These are phyloP conservation scores for Calonectria pauciramosa DNA, from an alignment of 2,329 filamentous ascomycete genomes.

Conservation along the genomic window DNA sequence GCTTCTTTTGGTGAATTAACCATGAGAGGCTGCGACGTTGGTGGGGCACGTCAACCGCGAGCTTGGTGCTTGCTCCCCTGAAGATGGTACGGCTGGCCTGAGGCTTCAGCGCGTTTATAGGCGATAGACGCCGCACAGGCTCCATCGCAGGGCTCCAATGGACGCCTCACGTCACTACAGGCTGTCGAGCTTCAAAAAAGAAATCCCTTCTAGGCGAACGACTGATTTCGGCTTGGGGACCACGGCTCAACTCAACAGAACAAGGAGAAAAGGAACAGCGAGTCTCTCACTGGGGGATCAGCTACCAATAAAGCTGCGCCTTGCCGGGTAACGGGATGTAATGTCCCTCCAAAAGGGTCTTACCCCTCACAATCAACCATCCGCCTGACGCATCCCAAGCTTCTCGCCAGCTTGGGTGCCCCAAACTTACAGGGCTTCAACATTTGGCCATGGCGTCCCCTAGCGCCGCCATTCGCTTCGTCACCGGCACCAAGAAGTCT, in stretches of 20 bases:
- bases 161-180: conserved; percentile 1
- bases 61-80: conserved; percentile 7
- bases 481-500: conserved; percentile 63
- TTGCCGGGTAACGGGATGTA: conserved; percentile 27
- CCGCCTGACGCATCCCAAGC: conserved; percentile 29
- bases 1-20: conserved; percentile 9
- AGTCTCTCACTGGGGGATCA: not conserved
- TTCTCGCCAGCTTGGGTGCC: conserved; percentile 9
- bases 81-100: conserved; percentile 31
- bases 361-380: conserved; percentile 40
- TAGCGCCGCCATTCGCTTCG: conserved; percentile 59
- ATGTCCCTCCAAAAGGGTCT: conserved; percentile 25
- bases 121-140: conserved; percentile 40
- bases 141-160: conserved; percentile 13
- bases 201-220: not conserved
- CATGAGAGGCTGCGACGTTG: conserved; percentile 16
- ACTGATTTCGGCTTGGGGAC: not conserved
- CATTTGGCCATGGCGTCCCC: conserved; percentile 44
- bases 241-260: conserved; percentile 5
- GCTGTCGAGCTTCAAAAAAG: not conserved
- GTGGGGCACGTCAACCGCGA: conserved; percentile 17
- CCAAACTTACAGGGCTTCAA: conserved; percentile 7
- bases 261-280: not conserved
- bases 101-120: conserved; percentile 44
- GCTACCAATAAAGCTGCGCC: conserved; percentile 18